A percentile compares a stretch with the other conserved stretches of the same genome.
These are phyloP conservation scores for Paramecium biaurelia DNA, from an alignment of 73 alveolate species.

Conservation along the genomic window DNA sequence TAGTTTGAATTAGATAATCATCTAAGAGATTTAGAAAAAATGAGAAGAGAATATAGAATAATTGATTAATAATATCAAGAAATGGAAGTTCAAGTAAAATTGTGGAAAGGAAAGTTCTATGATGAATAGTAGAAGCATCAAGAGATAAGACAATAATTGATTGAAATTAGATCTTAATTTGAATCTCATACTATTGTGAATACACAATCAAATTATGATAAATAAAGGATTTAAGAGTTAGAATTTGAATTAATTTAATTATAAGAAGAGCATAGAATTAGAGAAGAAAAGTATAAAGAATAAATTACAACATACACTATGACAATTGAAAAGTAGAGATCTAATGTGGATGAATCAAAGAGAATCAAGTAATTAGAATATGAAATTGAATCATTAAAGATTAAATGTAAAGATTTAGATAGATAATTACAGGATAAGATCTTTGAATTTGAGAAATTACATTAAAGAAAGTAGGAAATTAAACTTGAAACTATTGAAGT, in stretches of 20 bases:
- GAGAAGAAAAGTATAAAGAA: constrained; percentile 13
- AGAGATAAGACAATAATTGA: not conserved
- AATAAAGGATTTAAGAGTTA: not conserved
- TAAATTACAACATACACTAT: not conserved
- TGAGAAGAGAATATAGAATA: not conserved
- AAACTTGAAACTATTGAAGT: not conserved
- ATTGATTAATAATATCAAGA: not conserved
- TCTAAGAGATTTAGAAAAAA: not conserved
- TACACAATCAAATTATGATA: not conserved
- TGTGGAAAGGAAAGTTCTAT: constrained; percentile 31
- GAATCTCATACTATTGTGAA: not conserved
- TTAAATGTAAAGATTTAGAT: not conserved
- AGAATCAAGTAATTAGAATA: constrained; percentile 10
- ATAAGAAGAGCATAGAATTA: not conserved
- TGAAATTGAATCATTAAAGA: not conserved
- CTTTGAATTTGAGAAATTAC: not conserved
- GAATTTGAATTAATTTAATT: not conserved
- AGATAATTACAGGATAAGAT: not conserved
- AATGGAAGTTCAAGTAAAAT: not conserved
- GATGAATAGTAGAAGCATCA: constrained; percentile 11
- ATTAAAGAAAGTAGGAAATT: not conserved
- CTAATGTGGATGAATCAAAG: not conserved
- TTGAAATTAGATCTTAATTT: not conserved
- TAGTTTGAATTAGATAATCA: not conserved
- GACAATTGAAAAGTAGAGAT: not conserved